Evolutionary conservation across 2,329 filamentous ascomycete species (phyloP), one percentile per base, ranked within the genome.

Genomic region (Epichloe elymi): DNA sequence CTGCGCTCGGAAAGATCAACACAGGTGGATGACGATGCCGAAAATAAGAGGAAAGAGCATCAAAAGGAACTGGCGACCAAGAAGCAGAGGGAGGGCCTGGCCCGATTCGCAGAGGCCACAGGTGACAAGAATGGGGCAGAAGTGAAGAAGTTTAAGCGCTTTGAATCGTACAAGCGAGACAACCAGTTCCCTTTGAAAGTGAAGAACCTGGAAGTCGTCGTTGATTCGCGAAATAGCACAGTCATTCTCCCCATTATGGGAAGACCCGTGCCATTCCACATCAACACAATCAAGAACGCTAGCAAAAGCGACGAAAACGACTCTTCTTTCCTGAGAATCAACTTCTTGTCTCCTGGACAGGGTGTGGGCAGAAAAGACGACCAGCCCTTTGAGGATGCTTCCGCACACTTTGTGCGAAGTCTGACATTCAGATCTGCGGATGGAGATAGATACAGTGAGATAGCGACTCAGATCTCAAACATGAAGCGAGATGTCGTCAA

Each of bases 101-200:
- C 83, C 17, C 80, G 88, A 56, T 98, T 94, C 64, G 82, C 88
- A 41, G 88, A 95, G 62, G 86, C 87, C 0, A 90, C 86, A 0
- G 85, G 83, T 53, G 88, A 85, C 52, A 76, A 91, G 56, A 93
- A 95, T 61, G 93, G 91, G 36, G 83, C 83, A n/a, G 85, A 93
- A 58, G 85, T 94, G 66, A 97, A 97, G 76, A 95, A 91, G 70
- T 97, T 98, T 75, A 97, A 97, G 74, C 87, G 89, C 51, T 98
- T 97, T 63, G 93, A 98, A 68, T 98, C 93, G 0, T 98, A 98
- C 73, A 98, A 97, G 74, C 82, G 91, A 54, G 93, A 97, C 66
- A 95, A 94, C 60, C 91, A 97, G 67, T 82, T 98, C 50, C 93
- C 93, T 2, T 64, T 78, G 14, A 84, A 82, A 62, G 82, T 95